Evolutionary conservation across 2,329 filamentous ascomycete genomes (phyloP), one percentile per base, ranked within the genome.

Genomic region (Paecilomyces niveus): DNA sequence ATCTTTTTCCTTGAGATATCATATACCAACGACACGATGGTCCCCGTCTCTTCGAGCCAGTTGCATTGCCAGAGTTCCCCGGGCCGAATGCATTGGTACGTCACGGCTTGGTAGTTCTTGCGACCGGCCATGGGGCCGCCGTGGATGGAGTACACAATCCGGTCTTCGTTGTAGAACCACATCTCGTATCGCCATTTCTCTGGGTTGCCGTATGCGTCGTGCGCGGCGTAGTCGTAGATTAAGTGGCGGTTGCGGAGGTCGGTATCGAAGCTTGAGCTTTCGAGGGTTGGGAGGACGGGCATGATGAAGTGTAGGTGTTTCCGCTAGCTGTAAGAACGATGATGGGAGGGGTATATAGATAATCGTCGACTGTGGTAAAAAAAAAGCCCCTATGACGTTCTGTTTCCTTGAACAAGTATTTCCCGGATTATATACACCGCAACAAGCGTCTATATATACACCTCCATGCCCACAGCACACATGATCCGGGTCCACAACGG

Each of bases 181-280:
- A 85, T 79, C 60, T 85, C 83, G 63, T 85, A 85, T 1, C 81
- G 78, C 83, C 83, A 85, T 66, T 83, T 85, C 55, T 84, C 80
- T 0, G 81, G 77, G 4, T 80, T 80, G 9, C 81, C 80, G 1
- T 77, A 58, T 1, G 61, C 62, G 57, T 81, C 77, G 56, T 79
- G 68, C 0, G 80, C 81, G 49, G 78, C 74, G 62, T 85, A 84
- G 62, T 85, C 81, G 67, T 85, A 85, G 56, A 85, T 74, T 1
- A 85, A 72, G 61, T 85, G 82, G 2, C 79, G 76, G 63, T 85
- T 75, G 51, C 74, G 74, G 35, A 85, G 76, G 60, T 85, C 83
- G 35, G 74, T 68, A 50, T 83, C 74, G 61, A 83, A 83, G 22
- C 73, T 64, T 5, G 67, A 62, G 7, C 59, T 58, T 55, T 65